Evolutionary conservation across 345 rosid species (phyloP).

Genomic region (Mercurialis annua): DNA sequence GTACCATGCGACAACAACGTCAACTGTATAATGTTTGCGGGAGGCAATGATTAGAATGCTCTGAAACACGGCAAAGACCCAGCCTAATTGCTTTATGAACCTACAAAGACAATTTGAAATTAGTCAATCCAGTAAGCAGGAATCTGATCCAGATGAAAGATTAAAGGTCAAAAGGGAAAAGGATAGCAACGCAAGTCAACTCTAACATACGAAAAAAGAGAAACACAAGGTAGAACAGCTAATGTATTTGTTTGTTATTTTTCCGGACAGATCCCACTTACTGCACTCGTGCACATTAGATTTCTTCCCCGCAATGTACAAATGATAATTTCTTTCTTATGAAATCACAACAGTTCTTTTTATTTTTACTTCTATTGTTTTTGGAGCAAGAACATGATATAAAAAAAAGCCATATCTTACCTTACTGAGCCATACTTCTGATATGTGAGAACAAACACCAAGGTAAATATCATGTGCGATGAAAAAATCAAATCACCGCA

Average conservation of each 20-base stretch:
- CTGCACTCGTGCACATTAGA: not conserved
- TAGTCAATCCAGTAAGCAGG: not conserved
- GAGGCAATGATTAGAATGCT: conserved; percentile 93
- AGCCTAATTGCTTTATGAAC: conserved; percentile 78
- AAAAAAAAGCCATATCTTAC: conserved; percentile 36
- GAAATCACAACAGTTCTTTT: no score
- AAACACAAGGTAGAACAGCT: not conserved
- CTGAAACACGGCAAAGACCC: conserved; percentile 78
- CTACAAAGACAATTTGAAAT: conserved; percentile 36
- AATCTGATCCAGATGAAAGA: not conserved
- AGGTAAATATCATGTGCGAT: conserved; percentile 95
- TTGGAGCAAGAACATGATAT: not conserved
- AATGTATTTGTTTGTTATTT: not conserved
- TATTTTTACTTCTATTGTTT: not conserved
- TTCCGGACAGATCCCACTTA: not conserved
- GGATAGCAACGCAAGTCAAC: not conserved
- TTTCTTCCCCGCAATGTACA: not conserved
- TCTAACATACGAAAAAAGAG: not conserved
- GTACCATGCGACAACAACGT: conserved; percentile 95
- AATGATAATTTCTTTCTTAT: not conserved
- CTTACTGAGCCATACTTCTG: conserved; percentile 93
- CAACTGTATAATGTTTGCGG: conserved; percentile 96
- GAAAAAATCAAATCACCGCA: conserved; percentile 99
- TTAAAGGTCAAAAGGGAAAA: not conserved
- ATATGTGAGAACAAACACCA: conserved; percentile 86